Conservation (phyloP, 2,329 filamentous ascomycete species). For the Dryadomyces quercivorus region DNA sequence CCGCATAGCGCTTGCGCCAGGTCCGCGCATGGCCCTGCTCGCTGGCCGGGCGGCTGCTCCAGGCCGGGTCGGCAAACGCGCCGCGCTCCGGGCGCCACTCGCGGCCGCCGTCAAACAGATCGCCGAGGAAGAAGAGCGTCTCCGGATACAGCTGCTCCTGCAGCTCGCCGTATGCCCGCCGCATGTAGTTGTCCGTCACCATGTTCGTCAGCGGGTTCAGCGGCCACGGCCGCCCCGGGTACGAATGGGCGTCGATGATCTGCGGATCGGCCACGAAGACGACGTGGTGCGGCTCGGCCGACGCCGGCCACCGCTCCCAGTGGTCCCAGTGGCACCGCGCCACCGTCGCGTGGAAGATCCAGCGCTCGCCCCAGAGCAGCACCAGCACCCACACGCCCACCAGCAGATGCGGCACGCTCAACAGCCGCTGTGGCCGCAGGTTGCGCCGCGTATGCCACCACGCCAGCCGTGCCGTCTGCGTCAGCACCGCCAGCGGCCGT, state of each 20-base stretch:
- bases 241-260: constrained; percentile 88
- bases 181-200: constrained; percentile 82
- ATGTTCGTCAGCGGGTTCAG: constrained; percentile 39
- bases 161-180: constrained; percentile 67
- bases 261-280: constrained; percentile 83
- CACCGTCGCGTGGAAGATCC: constrained; percentile 60
- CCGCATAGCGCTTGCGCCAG: constrained; percentile 64
- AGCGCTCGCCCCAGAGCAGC: constrained; percentile 76
- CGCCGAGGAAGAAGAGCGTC: constrained; percentile 81
- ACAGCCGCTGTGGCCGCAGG: constrained; percentile 34
- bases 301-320: constrained; percentile 88
- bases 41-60: constrained; percentile 38
- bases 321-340: constrained; percentile 65
- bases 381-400: constrained; percentile 63
- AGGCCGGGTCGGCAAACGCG: constrained; percentile 45
- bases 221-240: constrained; percentile 63
- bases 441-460: constrained; percentile 28
- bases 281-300: constrained; percentile 70
- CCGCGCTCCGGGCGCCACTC: constrained; percentile 75
- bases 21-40: constrained; percentile 46
- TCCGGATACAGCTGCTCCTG: constrained; percentile 70
- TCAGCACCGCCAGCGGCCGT: constrained; percentile 15
- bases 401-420: constrained; percentile 55
- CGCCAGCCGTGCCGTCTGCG: constrained; percentile 2
- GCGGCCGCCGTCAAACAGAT: constrained; percentile 88